Base-by-base conservation (phyloP, 2,329 filamentous ascomycete species). In the Diaporthe caulivora region DNA sequence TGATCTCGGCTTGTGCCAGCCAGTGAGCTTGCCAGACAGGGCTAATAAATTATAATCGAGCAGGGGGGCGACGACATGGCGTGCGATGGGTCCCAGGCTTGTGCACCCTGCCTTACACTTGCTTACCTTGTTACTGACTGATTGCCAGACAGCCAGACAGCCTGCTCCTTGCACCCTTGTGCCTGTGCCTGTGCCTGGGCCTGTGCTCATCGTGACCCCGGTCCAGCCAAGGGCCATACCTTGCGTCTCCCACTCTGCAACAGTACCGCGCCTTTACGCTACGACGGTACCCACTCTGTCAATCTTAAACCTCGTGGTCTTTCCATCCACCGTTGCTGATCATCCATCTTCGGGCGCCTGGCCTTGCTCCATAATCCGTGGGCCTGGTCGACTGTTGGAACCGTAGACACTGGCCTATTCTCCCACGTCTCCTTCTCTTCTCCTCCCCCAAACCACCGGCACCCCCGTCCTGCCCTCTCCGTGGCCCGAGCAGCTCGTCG, bases 301-400 rank as follows among this genome's bases (percentile, higher is more conserved):
- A 58, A 62, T 71, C 69, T 58, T 71, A 71, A 70, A 62, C 69
- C 69, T 51, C 69, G 55, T 62, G 69, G 69, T 62, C 62, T 67
- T 67, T 67, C 62, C 47, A 67, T 67, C 62, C 44, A 67, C 62
- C 62, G 44, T 40, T 40, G 62, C 31, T 67, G 62, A 53, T 67
- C 62, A 21, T 53, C 47, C 44, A 65, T 47, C 47, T 40, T 17
- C 40, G 17, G 62, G 31, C 42, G 51, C 1, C 26, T 51, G 62
- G 62, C 62, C 47, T 58, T 34, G 42, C 44, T 71, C 49, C 47
- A 58, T 53, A 26, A 34, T 58, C 67, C 67, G 53, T 58, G 55
- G 53, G 53, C 40, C 62, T 53, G 47, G 31, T 21, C n/a, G 47
- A 53, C 18, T 31, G 44, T 9, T 34, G 34, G 34, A 5, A 9